Percentiles rank a stretch among this genome's conserved stretches.
Evolutionary conservation across 495 filamentous ascomycete species (phyloP).

Genomic region (Tricharina praecox): DNA sequence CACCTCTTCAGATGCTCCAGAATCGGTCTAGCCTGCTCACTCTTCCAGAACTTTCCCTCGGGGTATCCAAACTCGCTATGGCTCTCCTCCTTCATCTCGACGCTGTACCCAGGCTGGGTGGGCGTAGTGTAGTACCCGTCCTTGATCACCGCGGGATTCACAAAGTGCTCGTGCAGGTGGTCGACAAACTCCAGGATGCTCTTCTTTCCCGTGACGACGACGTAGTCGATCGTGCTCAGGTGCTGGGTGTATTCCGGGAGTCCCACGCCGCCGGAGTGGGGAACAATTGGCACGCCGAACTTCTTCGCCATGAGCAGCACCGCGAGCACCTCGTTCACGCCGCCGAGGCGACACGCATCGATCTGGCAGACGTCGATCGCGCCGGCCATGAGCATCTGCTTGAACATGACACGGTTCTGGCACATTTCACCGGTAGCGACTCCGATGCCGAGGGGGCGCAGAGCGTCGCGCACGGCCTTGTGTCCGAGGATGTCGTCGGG

Average conservation of each 20-base stretch:
- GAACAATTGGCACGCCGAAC: conserved; percentile 65
- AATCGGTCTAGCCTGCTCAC: conserved; percentile 49
- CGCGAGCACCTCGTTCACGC: conserved; percentile 81
- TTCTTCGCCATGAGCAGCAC: conserved; percentile 86
- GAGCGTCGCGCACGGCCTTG: conserved; percentile 62
- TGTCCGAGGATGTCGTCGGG: conserved; percentile 86
- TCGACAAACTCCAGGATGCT: conserved; percentile 83
- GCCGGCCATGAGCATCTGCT: conserved; percentile 63
- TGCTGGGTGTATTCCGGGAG: conserved; percentile 92
- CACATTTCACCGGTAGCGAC: conserved; percentile 95
- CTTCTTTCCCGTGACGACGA: conserved; percentile 65
- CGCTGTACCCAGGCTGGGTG: conserved; percentile 64
- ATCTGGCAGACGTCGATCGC: conserved; percentile 82
- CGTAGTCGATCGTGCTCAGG: conserved; percentile 84
- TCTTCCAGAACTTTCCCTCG: conserved; percentile 69
- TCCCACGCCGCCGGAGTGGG: conserved; percentile 77
- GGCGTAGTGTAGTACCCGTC: conserved; percentile 83
- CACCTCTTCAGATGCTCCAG: conserved; percentile 33
- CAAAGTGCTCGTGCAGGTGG: conserved; percentile 84
- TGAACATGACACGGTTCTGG: conserved; percentile 88
- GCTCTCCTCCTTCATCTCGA: conserved; percentile 80
- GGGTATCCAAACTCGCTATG: conserved; percentile 63
- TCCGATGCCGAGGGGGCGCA: conserved; percentile 56
- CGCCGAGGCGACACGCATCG: conserved; percentile 80
- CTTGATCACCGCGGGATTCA: conserved; percentile 60